Conservation (phyloP, 345 rosid genomes). For the Dipteronia sinensis region DNA sequence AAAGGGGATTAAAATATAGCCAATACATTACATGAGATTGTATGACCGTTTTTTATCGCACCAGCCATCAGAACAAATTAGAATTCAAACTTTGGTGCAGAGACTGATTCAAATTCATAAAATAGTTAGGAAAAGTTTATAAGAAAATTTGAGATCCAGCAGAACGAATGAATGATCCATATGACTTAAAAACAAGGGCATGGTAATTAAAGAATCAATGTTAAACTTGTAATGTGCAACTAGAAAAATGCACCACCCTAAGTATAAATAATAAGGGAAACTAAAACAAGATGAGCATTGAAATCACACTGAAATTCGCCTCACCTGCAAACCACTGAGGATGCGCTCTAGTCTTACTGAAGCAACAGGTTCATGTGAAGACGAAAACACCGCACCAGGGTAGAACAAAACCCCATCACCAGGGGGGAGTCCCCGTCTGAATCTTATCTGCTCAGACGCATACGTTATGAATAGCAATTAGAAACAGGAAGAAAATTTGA, state of each 20-base stretch:
- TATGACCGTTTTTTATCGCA: neutral
- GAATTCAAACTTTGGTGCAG: neutral
- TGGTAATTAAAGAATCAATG: too few species aligned
- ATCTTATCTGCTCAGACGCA: constrained; percentile 57
- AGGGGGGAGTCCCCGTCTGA: constrained; percentile 91
- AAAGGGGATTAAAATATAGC: neutral
- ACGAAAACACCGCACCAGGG: constrained; percentile 94
- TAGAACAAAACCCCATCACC: constrained; percentile 93
- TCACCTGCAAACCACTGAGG: constrained; percentile 92
- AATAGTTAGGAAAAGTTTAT: neutral
- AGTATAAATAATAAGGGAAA: neutral
- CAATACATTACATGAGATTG: neutral
- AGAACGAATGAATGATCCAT: neutral
- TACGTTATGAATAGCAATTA: neutral
- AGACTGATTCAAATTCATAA: constrained; percentile 6
- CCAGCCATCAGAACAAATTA: neutral
- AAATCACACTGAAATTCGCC: constrained; percentile 11
- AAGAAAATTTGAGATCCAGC: neutral
- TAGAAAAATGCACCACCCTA: neutral
- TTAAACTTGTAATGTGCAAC: neutral
- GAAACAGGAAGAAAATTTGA: neutral
- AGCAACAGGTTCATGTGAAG: constrained; percentile 80
- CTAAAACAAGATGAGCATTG: neutral
- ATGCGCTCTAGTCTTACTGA: constrained; percentile 88
- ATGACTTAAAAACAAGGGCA: neutral